Evolutionary conservation across 2,329 filamentous ascomycete genomes (phyloP), one percentile per base, ranked within the genome.

Genomic region (Talaromyces verruculosus): DNA sequence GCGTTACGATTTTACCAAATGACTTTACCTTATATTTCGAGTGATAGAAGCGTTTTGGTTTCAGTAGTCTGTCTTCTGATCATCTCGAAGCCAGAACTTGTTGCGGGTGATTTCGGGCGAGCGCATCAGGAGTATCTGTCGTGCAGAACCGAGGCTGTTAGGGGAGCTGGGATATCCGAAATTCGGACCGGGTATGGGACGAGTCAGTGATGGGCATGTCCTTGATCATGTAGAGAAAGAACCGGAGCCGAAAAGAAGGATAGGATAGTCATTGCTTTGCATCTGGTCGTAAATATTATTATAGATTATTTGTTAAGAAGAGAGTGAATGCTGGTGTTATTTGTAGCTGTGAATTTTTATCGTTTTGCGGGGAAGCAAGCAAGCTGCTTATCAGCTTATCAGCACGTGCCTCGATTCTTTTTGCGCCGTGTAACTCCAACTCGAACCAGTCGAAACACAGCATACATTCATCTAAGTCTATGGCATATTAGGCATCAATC

Each of bases 311-410:
- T 37, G 2, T 8, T 19, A 6, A 35, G 25, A 51, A 53, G 7
- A 55, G 28, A 35, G 4, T 53, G 33, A n/a, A 25, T n/a, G n/a
- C 5, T 49, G 2, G 25, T 25, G 25, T 25, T 25, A 25, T 25
- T 25, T 25, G 25, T 25, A 25, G 25, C 25, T 25, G 25, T 25
- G 25, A 43, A 37, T 58, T n/a, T 59, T 66, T 66, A 66, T 62
- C 64, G 37, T 53, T 60, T 64, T 66, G 64, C 53, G 64, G 64
- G 59, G 64, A 66, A 63, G 41, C 28, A 39, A 30, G 13, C 15
- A 25, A 49, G 28, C 43, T 39, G 59, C 45, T 63, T 66, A 66
- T 66, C 65, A 17, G 41, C 65, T 63, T 66, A 66, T 66, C 65
- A 19, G 41, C 65, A 66, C 60, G 65, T 66, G 65, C 61, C 53